Percentiles rank a stretch among this genome's conserved stretches.
phyloP scores from a whole-genome alignment of 2,329 filamentous ascomycete species.

The Pyrenophora tritici-repentis region DNA sequence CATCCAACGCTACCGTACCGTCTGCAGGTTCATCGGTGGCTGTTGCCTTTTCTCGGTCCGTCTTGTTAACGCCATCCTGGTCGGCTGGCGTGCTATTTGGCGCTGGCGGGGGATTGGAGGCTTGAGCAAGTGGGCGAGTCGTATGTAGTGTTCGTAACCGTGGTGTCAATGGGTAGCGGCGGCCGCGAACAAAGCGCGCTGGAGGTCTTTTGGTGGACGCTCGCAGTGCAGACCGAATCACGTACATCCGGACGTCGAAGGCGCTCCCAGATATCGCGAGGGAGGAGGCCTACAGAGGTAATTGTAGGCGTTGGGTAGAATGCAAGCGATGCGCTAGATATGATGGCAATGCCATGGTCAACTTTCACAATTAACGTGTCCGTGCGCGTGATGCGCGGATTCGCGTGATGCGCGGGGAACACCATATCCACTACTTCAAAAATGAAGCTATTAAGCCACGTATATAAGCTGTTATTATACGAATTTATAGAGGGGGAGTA shows the following conservation, averaged over 20 bases:
- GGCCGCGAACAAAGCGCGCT: conserved; percentile 44
- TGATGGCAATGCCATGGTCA: conserved; percentile 18
- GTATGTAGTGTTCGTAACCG: conserved; percentile 44
- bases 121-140: conserved; percentile 34
- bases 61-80: conserved; percentile 28
- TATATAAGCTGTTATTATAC: no score
- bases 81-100: conserved; percentile 37
- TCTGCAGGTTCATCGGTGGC: conserved; percentile 28
- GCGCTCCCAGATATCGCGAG: conserved; percentile 22
- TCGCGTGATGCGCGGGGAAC: no score
- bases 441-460: no score
- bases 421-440: no score
- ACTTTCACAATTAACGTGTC: conserved; percentile 31
- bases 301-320: conserved; percentile 17
- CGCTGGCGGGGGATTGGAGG: conserved; percentile 34
- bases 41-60: conserved; percentile 22
- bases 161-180: conserved; percentile 39
- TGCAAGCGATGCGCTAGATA: conserved; percentile 25
- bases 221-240: conserved; percentile 49
- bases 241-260: conserved; percentile 48
- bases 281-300: conserved; percentile 24
- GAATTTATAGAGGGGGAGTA: no score
- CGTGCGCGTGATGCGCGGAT: no score
- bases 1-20: conserved; percentile 32
- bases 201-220: conserved; percentile 46